Base-by-base conservation (phyloP, 2,329 filamentous ascomycete species). In the Corniculantispora saksenae region DNA sequence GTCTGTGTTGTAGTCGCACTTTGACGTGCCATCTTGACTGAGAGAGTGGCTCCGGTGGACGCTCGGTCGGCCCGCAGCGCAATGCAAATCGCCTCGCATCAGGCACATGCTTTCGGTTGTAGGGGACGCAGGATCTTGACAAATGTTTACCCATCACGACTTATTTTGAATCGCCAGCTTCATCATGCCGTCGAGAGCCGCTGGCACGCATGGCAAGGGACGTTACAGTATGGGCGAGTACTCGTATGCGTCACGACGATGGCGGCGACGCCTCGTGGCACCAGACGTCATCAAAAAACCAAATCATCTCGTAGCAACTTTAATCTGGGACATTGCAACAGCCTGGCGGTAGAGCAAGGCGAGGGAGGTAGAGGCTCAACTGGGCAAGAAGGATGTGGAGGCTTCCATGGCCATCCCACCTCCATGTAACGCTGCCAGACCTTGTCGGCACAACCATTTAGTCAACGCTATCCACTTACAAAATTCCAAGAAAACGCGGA, bases 351-450 rank as follows among this genome's bases (percentile, higher is more conserved):
- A 59, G 13, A 43, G 29, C 45, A 51, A 45, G 29, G 27, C 23
- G 47, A 50, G 12, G n/a, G 13, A 50, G 47, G n/a, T 10, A 50
- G 23, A n/a, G 45, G 29, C 47, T 51, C 58, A 61, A 40, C 21
- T 60, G n/a, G 57, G 50, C 32, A 61, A 29, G 58, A 27, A 32
- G 21, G 27, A 61, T 51, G 58, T 61, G 58, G 58, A 61, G 47
- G 23, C 27, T 5, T 15, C 7, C 19, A 29, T 60, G 58, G 58
- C 58, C 58, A 61, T 61, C 58, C 58, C 57, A 38, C 57, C 13
- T 27, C 6, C 23, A 35, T 60, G 43, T 32, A 60, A 60, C 57
- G 15, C 56, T 60, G 27, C 50, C 51, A 27, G 25, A n/a, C 19
- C 45, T 7, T 12, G 13, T 19, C 13, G 29, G 13, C 10, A 29